Percentiles rank a stretch among this genome's conserved stretches.
phyloP scores from a whole-genome alignment of 2,329 filamentous ascomycete species.

The Colletotrichum tanaceti region DNA sequence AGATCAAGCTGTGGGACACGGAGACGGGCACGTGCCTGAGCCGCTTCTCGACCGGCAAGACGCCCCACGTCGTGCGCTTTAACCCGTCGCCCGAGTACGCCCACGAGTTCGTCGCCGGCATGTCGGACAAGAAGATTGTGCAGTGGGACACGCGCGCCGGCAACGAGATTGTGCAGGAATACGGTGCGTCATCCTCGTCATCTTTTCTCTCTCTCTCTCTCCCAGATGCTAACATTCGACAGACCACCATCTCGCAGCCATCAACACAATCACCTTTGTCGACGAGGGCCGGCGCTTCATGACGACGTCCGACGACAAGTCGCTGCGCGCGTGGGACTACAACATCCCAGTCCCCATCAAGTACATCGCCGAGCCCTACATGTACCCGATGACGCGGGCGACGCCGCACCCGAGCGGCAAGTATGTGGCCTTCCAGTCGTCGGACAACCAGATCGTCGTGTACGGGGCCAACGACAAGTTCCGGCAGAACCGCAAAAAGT shows the following conservation, averaged over 20 bases:
- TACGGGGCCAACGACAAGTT: conserved; percentile 96
- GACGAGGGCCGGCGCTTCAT: conserved; percentile 96
- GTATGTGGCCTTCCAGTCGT: conserved; percentile 89
- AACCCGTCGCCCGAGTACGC: conserved; percentile 82
- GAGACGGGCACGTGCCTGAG: conserved; percentile 90
- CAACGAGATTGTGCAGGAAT: conserved; percentile 90
- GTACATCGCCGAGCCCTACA: conserved; percentile 96
- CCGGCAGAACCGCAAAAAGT: conserved; percentile 96
- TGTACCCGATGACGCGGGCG: conserved; percentile 94
- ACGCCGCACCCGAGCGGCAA: conserved; percentile 89
- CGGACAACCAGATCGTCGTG: conserved; percentile 96
- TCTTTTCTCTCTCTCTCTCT: no score
- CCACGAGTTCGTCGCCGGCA: conserved; percentile 93
- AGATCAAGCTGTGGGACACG: conserved; percentile 98
- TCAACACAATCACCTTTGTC: conserved; percentile 97
- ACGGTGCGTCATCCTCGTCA: conserved; percentile 53
- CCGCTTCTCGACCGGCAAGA: conserved; percentile 93
- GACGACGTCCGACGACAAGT: conserved; percentile 97
- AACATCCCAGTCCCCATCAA: conserved; percentile 98
- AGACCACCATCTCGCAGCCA: conserved; percentile 95
- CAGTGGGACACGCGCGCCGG: conserved; percentile 89
- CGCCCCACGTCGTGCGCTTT: conserved; percentile 93
- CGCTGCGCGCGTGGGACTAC: conserved; percentile 96
- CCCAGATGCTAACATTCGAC: background rate
- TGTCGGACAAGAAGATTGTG: conserved; percentile 99